A percentile compares a stretch with the other conserved stretches of the same genome.
Evolutionary conservation across 2,329 filamentous ascomycete species (phyloP).

Genomic region (Phyllosticta capitalensis): DNA sequence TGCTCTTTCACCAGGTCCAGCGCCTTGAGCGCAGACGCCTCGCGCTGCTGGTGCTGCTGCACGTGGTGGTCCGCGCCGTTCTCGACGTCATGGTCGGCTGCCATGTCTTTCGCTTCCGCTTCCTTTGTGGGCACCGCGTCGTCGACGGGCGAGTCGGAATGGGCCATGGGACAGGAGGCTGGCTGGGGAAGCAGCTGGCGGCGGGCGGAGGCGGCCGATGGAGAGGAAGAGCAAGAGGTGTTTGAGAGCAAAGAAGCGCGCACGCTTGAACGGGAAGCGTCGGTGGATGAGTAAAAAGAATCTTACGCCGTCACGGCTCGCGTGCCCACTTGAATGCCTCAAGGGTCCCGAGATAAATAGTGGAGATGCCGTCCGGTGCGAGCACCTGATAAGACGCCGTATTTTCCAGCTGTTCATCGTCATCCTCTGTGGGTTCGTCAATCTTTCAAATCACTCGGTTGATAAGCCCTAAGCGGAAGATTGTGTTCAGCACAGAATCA

Average conservation of each 20-base stretch:
- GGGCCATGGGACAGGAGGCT: background rate
- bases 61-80: background rate
- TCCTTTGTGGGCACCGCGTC: slow-evolving; percentile 1
- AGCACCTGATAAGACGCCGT: background rate
- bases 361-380: slow-evolving; percentile 1
- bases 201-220: background rate
- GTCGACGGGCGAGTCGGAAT: background rate
- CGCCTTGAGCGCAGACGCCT: slow-evolving; percentile 3
- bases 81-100: slow-evolving; percentile 1
- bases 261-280: background rate
- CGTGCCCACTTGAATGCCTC: background rate
- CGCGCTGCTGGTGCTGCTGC: background rate
- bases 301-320: background rate
- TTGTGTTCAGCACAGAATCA: background rate
- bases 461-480: background rate
- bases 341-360: slow-evolving; percentile 11
- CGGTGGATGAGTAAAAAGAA: background rate
- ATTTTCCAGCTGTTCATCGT: background rate
- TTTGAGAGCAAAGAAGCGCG: background rate
- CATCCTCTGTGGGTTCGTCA: background rate
- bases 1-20: slow-evolving; percentile 9
- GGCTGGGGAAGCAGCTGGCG: background rate
- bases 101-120: slow-evolving; percentile 1
- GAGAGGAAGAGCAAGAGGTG: background rate
- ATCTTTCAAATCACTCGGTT: background rate